Evolutionary conservation across 805 yeast species (phyloP).

Genomic region (Saccharomycopsis lassenensis): DNA sequence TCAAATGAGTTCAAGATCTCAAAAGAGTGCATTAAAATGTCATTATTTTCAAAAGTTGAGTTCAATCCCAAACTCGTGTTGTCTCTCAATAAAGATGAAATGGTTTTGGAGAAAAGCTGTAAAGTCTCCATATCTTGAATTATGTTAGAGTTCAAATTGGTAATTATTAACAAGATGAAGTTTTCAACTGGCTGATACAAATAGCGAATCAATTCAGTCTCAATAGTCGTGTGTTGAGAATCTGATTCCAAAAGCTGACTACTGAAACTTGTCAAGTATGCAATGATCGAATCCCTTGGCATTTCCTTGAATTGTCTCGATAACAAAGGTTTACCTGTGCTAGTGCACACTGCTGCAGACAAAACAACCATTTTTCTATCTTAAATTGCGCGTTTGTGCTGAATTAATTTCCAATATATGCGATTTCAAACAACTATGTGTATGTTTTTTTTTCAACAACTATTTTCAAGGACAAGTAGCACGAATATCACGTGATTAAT

Average conservation of each 20-base stretch:
- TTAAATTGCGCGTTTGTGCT: background rate
- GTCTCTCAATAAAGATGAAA: slow-evolving; percentile 57
- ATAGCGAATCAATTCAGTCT: slow-evolving; percentile 83
- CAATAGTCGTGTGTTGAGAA: slow-evolving; percentile 87
- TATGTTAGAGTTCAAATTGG: slow-evolving; percentile 84
- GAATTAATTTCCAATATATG: too few relatives aligned
- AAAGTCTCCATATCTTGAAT: slow-evolving; percentile 90
- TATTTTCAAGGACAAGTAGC: too few relatives aligned
- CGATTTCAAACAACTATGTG: too few relatives aligned
- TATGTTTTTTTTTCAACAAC: too few relatives aligned
- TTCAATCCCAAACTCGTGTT: background rate
- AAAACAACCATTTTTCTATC: slow-evolving; percentile 48
- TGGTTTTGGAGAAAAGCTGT: slow-evolving; percentile 72
- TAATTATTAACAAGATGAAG: slow-evolving; percentile 78
- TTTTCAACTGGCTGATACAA: slow-evolving; percentile 96
- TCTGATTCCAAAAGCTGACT: slow-evolving; percentile 55
- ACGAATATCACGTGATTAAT: too few relatives aligned
- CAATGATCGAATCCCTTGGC: slow-evolving; percentile 74
- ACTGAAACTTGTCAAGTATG: slow-evolving; percentile 78
- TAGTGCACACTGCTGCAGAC: slow-evolving; percentile 91
- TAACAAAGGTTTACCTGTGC: slow-evolving; percentile 83
- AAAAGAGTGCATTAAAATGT: slow-evolving; percentile 74
- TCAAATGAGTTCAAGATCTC: slow-evolving; percentile 88
- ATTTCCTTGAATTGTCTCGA: slow-evolving; percentile 88
- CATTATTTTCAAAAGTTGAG: slow-evolving; percentile 51